Conservation (phyloP, 768 basidiomycete species). For the Boletales sp. region DNA sequence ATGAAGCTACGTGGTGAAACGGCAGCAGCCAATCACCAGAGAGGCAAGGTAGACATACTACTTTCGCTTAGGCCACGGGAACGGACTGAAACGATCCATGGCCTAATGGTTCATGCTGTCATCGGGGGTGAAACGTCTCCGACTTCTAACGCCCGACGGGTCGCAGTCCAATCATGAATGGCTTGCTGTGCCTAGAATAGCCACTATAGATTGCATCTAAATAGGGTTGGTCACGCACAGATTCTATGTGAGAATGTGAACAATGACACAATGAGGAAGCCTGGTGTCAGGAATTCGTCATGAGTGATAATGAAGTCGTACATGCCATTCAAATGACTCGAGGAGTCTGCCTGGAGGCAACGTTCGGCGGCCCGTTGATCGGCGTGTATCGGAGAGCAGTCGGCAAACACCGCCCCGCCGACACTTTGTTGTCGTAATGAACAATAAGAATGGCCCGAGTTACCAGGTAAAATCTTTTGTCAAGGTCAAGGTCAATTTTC, state of each 20-base stretch:
- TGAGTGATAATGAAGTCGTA: background rate
- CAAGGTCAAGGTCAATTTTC: no score
- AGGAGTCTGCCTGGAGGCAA: no score
- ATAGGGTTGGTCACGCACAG: background rate
- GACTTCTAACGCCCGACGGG: conserved; percentile 20
- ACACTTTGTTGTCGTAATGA: background rate
- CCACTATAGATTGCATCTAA: background rate
- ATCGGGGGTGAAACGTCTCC: conserved; percentile 23
- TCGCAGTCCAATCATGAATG: background rate
- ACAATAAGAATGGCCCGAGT: background rate
- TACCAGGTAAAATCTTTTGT: no score
- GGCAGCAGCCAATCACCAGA: conserved; percentile 21
- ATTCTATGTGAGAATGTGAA: background rate
- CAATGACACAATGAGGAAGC: background rate
- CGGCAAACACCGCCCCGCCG: background rate
- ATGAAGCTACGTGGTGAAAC: conserved; percentile 11
- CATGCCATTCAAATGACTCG: background rate
- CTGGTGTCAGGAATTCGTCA: no score
- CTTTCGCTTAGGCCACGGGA: conserved; percentile 10
- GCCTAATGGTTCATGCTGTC: conserved; percentile 1
- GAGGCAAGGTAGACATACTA: conserved; percentile 1
- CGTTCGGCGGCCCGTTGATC: no score
- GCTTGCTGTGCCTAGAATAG: conserved; percentile 4
- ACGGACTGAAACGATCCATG: background rate
- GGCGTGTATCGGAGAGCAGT: no score